Conservation (phyloP, 1,284 basidiomycete species). For the Athelia sp. region DNA sequence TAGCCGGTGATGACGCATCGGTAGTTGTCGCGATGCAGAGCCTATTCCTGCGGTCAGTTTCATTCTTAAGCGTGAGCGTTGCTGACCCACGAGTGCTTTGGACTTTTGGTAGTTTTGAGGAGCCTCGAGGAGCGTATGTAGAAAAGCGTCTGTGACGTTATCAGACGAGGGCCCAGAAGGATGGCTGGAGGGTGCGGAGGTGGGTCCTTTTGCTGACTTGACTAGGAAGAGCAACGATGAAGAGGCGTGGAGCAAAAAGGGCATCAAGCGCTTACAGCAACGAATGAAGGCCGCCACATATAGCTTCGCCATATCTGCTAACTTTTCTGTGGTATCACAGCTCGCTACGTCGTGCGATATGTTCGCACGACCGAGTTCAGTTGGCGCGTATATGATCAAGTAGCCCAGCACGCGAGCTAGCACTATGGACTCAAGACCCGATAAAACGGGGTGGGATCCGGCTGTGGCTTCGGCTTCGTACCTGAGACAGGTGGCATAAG, state of each 20-base stretch:
- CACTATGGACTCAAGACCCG: not conserved
- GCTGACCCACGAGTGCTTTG: not conserved
- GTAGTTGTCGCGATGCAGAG: constrained; percentile 2
- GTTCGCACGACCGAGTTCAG: not conserved
- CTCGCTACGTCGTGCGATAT: not conserved
- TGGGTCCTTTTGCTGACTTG: not conserved
- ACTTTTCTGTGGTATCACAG: not conserved
- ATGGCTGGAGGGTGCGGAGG: not conserved
- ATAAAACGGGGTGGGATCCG: not conserved
- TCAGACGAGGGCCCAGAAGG: not conserved
- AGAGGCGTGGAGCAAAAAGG: not conserved
- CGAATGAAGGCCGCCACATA: not conserved
- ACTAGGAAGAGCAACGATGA: not conserved
- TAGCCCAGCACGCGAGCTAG: constrained; percentile 1
- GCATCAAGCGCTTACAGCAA: not conserved
- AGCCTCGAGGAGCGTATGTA: not conserved
- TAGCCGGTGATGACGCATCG: constrained; percentile 2
- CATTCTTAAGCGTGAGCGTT: not conserved
- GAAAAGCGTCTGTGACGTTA: not conserved
- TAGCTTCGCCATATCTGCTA: not conserved
- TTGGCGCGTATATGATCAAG: not conserved
- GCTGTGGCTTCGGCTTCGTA: not conserved
- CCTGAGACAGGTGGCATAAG: not conserved
- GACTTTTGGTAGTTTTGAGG: not conserved
- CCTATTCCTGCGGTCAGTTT: not conserved